Base-by-base conservation (phyloP, 2,329 filamentous ascomycete genomes). In the Aureobasidium sp. region DNA sequence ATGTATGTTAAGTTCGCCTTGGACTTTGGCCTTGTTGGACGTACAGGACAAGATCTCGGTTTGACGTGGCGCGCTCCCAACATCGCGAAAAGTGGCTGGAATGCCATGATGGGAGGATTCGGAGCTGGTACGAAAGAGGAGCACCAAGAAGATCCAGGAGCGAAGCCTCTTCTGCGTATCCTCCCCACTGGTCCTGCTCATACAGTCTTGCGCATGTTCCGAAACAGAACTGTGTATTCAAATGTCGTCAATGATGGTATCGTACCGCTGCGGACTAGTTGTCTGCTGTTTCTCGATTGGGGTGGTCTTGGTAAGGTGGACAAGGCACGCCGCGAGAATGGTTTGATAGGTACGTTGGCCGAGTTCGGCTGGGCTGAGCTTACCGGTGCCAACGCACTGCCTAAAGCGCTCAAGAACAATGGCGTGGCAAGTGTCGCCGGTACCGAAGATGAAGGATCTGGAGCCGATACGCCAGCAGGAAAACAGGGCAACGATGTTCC, bases 161-260 rank as follows among this genome's bases (percentile, higher is more conserved):
- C 91, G 0, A 97, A 97, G 71, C 93, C 93, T 2, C 76, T 97
- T 38, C 76, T 97, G 21, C 83, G 93, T 21, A 95, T 97, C 64
- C 75, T 97, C 25, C 93, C 94, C 0, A 95, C 90, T 8, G 93
- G 93, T 0, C 92, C 93, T 17, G 94, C 93, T 7, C 92, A 96
- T 72, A 83, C 84, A 59, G 93, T 92, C 1, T 75, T 97, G 42
- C 86, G 88, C 70, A 90, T 89, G 74, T 97, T 97, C 72, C 81
- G 90, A 23, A 95, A 95, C 71, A 82, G 93, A 17, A 97, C 94
- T 0, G 80, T 96, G 1, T 97, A 97, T 72, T 96, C 92, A 1
- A 97, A 97, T 68, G 92, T 97, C 13, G 93, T 97, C 66, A 97
- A 97, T 69, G 93, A 97, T 74, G 93, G 92, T 3, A 96, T 99